These are phyloP conservation scores for Fusarium neocosmosporiellum DNA, from an alignment of 2,329 filamentous ascomycete genomes.

Conservation along the genomic window DNA sequence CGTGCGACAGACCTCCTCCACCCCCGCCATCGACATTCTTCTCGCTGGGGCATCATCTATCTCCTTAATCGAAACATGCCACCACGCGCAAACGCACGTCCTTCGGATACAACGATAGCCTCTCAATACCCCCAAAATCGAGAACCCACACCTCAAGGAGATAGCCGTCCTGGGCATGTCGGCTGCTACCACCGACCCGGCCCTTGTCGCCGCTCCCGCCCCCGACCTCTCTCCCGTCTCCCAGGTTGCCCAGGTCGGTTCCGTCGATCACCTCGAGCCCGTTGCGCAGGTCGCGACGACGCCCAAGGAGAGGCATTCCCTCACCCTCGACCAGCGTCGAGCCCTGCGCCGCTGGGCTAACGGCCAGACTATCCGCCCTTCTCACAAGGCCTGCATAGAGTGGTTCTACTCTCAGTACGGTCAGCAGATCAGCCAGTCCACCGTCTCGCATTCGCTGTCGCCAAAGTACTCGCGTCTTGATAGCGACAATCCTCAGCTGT, in stretches of 20 bases:
- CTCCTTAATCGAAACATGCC: conserved; percentile 53
- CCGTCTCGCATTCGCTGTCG: conserved; percentile 71
- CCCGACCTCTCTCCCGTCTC: conserved; percentile 44
- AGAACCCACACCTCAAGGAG: conserved; percentile 46
- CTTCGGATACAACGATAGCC: conserved; percentile 57
- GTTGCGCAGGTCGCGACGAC: conserved; percentile 26
- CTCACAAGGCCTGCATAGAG: conserved; percentile 71
- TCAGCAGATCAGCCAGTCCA: conserved; percentile 71
- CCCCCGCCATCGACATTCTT: conserved; percentile 47
- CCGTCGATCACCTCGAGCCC: conserved; percentile 24
- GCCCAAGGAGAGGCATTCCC: conserved; percentile 65
- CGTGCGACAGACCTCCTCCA: conserved; percentile 33
- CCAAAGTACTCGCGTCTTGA: conserved; percentile 72
- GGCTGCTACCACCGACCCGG: conserved; percentile 53
- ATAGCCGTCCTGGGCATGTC: conserved; percentile 49
- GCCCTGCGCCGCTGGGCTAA: conserved; percentile 70
- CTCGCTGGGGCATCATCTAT: conserved; percentile 37
- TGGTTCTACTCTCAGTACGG: conserved; percentile 70
- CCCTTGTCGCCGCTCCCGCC: conserved; percentile 48
- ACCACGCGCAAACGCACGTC: conserved; percentile 41
- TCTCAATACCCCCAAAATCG: conserved; percentile 44
- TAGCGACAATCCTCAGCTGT: conserved; percentile 68
- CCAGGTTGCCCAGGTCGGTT: conserved; percentile 33
- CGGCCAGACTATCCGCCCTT: conserved; percentile 65
- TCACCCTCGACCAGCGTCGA: conserved; percentile 71